Base-by-base conservation (phyloP, 805 yeast genomes). In the Naumovozyma dairenensis region DNA sequence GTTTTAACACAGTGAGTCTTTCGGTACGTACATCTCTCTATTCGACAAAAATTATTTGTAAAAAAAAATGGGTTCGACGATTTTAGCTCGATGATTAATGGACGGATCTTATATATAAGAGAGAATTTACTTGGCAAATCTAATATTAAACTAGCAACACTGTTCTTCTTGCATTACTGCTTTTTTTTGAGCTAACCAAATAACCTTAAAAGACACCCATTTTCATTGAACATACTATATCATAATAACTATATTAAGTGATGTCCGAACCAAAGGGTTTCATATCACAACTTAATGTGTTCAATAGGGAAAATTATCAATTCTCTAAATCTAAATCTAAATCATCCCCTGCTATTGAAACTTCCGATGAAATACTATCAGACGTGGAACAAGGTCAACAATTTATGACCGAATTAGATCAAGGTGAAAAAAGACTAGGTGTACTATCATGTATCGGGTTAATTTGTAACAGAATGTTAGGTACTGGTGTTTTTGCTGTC, bases 401-500 rank as follows among this genome's bases (percentile, higher is more conserved):
- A 12, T 57, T 51, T 25, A 53, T 49, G 6, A 57, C 57, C n/a
- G 62, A 62, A 28, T 31, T 59, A 25, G 70, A 65, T 36, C 50
- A 57, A 43, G 67, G 67, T 37, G 53, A 59, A 28, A 66, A 64
- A 38, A 59, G 65, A 28, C 43, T 73, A 24, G 78, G 78, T 33
- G 52, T 70, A 29, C 32, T 70, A 24, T 72, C 79, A 28, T 81
- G 86, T 34, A 67, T 77, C 34, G 79, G 80, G 33, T 59, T 77
- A 37, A 72, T 77, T 36, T 63, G 78, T 46, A 79, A 77, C 43
- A 73, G 86, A 44, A 72, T 80, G 62, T 65, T 80, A 28, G 87
- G 87, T 42, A 79, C 86, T 0, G 86, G 86, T 57, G 77, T 80
- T 31, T 80, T 80, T 51, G 73, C 80, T 9, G 77, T 81, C 0